phyloP scores from a whole-genome alignment of 2,329 filamentous ascomycete genomes.

The Meredithiella fracta region DNA sequence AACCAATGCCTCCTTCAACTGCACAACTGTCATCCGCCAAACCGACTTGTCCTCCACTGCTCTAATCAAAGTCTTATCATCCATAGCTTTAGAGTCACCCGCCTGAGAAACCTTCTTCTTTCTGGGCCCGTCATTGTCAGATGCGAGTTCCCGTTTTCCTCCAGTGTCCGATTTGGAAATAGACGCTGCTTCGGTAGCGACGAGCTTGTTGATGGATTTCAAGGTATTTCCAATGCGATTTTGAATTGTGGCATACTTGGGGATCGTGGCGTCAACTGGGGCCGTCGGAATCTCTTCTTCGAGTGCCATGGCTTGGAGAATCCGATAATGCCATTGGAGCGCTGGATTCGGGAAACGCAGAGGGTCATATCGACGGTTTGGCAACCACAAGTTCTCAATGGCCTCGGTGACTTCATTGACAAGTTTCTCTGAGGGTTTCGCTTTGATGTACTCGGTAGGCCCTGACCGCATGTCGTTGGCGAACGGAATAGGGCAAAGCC shows the following conservation, averaged over 20 bases:
- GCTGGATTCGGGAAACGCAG: conserved; percentile 78
- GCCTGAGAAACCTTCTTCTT: conserved; percentile 28
- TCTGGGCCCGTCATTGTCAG: conserved; percentile 24
- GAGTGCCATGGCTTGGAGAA: conserved; percentile 77
- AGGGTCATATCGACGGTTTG: conserved; percentile 71
- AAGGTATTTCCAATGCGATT: conserved; percentile 73
- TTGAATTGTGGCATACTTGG: conserved; percentile 73
- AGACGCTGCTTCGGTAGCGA: conserved; percentile 29
- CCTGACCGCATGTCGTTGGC: conserved; percentile 72
- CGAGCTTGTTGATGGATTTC: conserved; percentile 50
- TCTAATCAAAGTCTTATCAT: conserved; percentile 30
- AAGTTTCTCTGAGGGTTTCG: conserved; percentile 43
- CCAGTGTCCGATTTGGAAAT: background rate
- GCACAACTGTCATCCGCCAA: conserved; percentile 37
- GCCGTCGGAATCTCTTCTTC: conserved; percentile 78
- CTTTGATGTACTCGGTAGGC: conserved; percentile 40
- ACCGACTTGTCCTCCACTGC: conserved; percentile 31
- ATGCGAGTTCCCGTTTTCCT: conserved; percentile 16
- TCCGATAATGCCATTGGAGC: conserved; percentile 93
- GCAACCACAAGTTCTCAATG: conserved; percentile 74
- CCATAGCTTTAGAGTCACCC: conserved; percentile 16
- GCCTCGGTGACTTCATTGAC: conserved; percentile 70
- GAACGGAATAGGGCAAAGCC: conserved; percentile 76
- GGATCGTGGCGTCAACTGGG: conserved; percentile 59
- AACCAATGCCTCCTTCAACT: conserved; percentile 33